phyloP scores from a whole-genome alignment of 129 eudicot species.

The Helianthus tuberosus region DNA sequence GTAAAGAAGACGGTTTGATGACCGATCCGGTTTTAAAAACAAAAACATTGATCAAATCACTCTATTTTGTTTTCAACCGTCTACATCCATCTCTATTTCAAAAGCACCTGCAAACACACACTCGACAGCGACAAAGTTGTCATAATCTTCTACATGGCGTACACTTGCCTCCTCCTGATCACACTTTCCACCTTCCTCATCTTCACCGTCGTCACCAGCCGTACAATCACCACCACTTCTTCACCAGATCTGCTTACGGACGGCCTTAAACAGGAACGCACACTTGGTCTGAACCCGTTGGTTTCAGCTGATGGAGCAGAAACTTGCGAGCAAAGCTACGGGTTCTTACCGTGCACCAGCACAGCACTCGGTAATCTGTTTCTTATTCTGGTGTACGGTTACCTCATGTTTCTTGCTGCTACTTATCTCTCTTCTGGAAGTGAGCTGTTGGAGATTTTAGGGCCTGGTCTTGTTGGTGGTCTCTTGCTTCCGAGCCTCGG shows the following conservation, averaged over 20 bases:
- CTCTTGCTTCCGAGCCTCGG: constrained; percentile 78
- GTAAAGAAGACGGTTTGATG: too few species aligned
- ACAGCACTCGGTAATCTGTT: constrained; percentile 63
- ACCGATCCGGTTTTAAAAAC: too few species aligned
- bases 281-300: too few species aligned
- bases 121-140: not conserved
- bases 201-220: constrained; percentile 44
- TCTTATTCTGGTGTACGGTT: constrained; percentile 69
- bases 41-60: too few species aligned
- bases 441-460: constrained; percentile 72
- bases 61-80: too few species aligned
- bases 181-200: constrained; percentile 35
- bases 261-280: constrained; percentile 25
- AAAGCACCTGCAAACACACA: too few species aligned
- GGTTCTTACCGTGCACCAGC: constrained; percentile 76
- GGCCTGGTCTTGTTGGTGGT: constrained; percentile 89
- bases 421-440: constrained; percentile 70
- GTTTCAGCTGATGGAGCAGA: constrained; percentile 14
- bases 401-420: constrained; percentile 74
- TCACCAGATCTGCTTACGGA: constrained; percentile 56
- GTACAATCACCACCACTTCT: constrained; percentile 35
- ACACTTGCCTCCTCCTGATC: constrained; percentile 27
- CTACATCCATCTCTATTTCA: too few species aligned
- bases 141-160: constrained; percentile 30
- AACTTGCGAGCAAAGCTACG: constrained; percentile 73